phyloP scores from a whole-genome alignment of 345 rosid species.

The Eucalyptus tenuipes region DNA sequence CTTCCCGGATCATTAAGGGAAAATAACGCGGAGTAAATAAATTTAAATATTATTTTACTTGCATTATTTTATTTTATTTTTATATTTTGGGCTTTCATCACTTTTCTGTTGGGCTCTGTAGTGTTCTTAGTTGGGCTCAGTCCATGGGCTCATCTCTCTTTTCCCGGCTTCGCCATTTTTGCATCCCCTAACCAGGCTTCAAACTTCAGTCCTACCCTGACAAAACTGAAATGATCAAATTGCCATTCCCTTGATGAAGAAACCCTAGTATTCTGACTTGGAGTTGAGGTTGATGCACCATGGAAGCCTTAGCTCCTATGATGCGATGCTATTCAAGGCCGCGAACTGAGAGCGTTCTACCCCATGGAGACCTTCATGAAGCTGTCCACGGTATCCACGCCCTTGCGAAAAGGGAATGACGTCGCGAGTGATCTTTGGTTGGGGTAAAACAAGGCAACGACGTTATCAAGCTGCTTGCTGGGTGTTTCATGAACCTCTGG shows the following conservation, averaged over 20 bases:
- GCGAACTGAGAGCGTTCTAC: accelerated
- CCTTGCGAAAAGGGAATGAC: not conserved
- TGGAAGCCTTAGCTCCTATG: not conserved
- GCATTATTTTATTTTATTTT: not conserved
- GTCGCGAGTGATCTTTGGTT: not conserved
- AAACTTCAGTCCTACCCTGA: not conserved
- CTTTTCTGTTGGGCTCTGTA: not conserved
- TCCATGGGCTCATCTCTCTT: not conserved
- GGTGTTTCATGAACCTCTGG: not conserved
- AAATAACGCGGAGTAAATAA: not conserved
- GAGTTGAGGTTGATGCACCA: not conserved
- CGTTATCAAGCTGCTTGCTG: not conserved
- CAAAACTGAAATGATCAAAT: not conserved
- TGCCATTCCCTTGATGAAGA: not conserved
- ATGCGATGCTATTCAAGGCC: not conserved
- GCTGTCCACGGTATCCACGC: not conserved
- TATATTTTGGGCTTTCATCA: not conserved
- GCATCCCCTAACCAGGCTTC: not conserved
- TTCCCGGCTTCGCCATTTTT: not conserved
- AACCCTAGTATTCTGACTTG: not conserved
- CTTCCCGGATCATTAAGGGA: not conserved
- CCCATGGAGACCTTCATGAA: not conserved
- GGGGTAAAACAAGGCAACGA: not conserved
- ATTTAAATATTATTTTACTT: not conserved
- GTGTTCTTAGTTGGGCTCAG: not conserved